A percentile compares a stretch with the other conserved stretches of the same genome.
phyloP scores from a whole-genome alignment of 495 filamentous ascomycete genomes.

The Hypoxylon perforatum region DNA sequence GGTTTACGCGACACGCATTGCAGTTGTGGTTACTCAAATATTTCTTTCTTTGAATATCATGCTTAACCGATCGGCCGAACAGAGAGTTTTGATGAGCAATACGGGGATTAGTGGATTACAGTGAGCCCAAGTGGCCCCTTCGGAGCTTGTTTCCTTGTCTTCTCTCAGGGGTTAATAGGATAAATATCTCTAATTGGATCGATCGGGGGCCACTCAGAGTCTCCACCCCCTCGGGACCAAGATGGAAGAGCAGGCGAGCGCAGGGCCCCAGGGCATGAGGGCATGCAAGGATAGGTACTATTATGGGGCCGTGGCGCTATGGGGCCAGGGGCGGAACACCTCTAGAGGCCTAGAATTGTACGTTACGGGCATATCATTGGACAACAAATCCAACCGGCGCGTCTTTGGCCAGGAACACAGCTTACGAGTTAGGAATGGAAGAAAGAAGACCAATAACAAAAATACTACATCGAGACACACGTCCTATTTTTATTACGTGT shows the following conservation, averaged over 20 bases:
- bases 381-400: constrained; percentile 13
- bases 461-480: constrained; percentile 4
- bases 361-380: constrained; percentile 6
- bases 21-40: not conserved
- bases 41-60: not conserved
- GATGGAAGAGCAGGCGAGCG: constrained; percentile 39
- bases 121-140: constrained; percentile 5
- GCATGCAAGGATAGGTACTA: constrained; percentile 15
- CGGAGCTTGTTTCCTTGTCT: constrained; percentile 39
- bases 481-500: constrained; percentile 38
- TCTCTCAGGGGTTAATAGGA: constrained; percentile 17
- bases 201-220: constrained; percentile 24
- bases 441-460: constrained; percentile 18
- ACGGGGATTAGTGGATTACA: constrained; percentile 9
- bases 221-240: constrained; percentile 37
- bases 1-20: not conserved
- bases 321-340: constrained; percentile 3
- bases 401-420: constrained; percentile 26
- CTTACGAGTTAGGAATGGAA: constrained; percentile 17
- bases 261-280: no score
- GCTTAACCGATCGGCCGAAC: constrained; percentile 16
- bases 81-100: not conserved
- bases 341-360: constrained; percentile 5
- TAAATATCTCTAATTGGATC: constrained; percentile 25
- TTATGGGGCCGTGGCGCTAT: constrained; percentile 32